Conservation (phyloP, 2,329 filamentous ascomycete genomes). For the Cytospora mali region DNA sequence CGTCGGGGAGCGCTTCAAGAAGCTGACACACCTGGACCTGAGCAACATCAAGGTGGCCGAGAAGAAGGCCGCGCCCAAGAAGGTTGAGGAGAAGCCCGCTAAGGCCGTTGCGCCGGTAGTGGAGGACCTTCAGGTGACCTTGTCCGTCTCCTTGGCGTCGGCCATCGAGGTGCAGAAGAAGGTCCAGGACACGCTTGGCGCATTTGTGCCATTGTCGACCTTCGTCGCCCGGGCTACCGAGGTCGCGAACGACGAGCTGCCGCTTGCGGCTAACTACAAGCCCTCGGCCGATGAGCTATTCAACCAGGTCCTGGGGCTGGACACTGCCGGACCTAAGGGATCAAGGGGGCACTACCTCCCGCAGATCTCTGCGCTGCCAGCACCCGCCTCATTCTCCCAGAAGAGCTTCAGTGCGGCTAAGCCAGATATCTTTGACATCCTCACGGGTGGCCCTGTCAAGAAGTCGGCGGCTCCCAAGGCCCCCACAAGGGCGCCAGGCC, state of each 20-base stretch:
- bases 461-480: constrained; percentile 35
- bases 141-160: constrained; percentile 77
- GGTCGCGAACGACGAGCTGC: constrained; percentile 85
- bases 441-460: constrained; percentile 49
- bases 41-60: constrained; percentile 88
- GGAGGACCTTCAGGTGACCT: constrained; percentile 61
- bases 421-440: constrained; percentile 81
- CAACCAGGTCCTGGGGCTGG: constrained; percentile 79
- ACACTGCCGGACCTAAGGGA: constrained; percentile 47
- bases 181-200: constrained; percentile 75
- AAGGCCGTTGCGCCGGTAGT: constrained; percentile 44
- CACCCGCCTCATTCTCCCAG: constrained; percentile 42
- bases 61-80: constrained; percentile 46
- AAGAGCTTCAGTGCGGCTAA: constrained; percentile 49
- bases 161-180: constrained; percentile 81
- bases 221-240: constrained; percentile 86
- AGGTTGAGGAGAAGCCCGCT: constrained; percentile 41
- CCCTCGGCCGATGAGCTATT: constrained; percentile 83
- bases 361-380: constrained; percentile 64
- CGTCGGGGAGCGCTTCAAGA: constrained; percentile 71
- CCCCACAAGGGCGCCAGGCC: constrained; percentile 48
- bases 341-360: constrained; percentile 70
- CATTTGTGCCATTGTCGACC: constrained; percentile 80
- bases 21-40: constrained; percentile 83
- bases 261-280: constrained; percentile 63